Evolutionary conservation across 768 basidiomycete species (phyloP).

Genomic region (Russula virescens): DNA sequence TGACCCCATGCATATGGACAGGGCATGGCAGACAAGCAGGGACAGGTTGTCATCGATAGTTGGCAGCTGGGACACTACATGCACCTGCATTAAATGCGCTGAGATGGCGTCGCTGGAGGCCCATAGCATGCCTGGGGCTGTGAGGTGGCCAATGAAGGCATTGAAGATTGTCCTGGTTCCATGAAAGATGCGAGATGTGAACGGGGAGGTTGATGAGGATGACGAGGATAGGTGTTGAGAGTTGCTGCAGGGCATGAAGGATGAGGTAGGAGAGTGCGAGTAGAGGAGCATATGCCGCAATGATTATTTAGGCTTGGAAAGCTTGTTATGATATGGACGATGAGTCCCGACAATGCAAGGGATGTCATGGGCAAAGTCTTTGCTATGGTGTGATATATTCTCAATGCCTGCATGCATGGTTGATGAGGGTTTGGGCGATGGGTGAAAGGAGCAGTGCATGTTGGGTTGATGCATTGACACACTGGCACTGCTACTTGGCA

Average conservation of each 20-base stretch:
- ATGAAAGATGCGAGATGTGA: conserved; percentile 44
- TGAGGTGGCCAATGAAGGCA: conserved; percentile 50
- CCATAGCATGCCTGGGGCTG: no score
- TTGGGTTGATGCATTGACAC: no score
- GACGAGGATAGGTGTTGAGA: conserved; percentile 29
- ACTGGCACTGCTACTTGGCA: no score
- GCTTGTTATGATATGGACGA: conserved; percentile 27
- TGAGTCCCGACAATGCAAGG: conserved; percentile 29
- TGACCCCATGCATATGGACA: no score
- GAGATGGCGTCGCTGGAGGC: conserved; percentile 28
- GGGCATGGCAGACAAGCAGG: no score
- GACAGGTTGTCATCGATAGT: conserved; percentile 52
- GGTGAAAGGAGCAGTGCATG: no score
- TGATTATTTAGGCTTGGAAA: conserved; percentile 23
- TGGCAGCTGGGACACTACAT: conserved; percentile 26
- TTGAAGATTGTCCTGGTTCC: conserved; percentile 50
- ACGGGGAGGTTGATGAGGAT: no score
- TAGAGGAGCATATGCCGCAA: conserved; percentile 26
- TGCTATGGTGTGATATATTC: no score
- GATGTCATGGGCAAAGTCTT: conserved; percentile 27
- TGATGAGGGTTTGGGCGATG: no score
- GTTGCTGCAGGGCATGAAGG: conserved; percentile 34
- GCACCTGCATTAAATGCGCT: conserved; percentile 30
- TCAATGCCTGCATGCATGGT: no score
- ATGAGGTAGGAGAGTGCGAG: conserved; percentile 41